Base-by-base conservation (phyloP, 768 basidiomycete species). In the Collybiopsis confluens region DNA sequence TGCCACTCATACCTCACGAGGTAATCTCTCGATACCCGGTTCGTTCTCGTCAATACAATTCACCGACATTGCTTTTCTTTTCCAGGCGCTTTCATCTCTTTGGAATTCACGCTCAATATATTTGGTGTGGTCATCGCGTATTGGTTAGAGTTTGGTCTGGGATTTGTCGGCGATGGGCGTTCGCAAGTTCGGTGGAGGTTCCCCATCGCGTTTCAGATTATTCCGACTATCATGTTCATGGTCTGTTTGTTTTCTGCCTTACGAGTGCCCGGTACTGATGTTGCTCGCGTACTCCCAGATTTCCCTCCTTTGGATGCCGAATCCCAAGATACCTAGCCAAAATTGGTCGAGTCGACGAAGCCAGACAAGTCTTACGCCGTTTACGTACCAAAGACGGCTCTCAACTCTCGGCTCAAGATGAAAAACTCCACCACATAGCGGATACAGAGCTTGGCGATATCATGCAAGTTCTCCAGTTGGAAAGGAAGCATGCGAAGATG, bases 111-210 rank as follows among this genome's bases (percentile, higher is more conserved):
- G 2, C 64, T 73, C 27, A 69, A 70, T 18, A 68, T 68, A 4
- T 67, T 75, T 37, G 74, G 73, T 24, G 72, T 76, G 24, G 73
- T 74, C 21, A 70, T 75, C 33, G 74, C 74, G 6, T 76, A 76
- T 52, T 76, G 73, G 73, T 64, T 76, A 7, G 71, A 75, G 53
- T 76, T 76, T 58, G 74, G 70, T 2, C 69, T 76, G 4, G 71
- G 72, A 8, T 76, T 73, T 56, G 61, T 76, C 23, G 75, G 70
- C 8, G 71, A 75, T 55, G 74, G 75, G 36, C 64, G 61, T 10
- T 69, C 71, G 13, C 70, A 75, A 52, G 59, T 68, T 21, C 45
- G 66, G n/a, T 66, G 67, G 67, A 57, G 74, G 58, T 73, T 76
- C 62, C 73, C 73, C 10, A 72, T 76, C 20, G 75, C 73, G 2